Evolutionary conservation across 805 yeast genomes (phyloP).

Genomic region (Ogataea ganodermae): DNA sequence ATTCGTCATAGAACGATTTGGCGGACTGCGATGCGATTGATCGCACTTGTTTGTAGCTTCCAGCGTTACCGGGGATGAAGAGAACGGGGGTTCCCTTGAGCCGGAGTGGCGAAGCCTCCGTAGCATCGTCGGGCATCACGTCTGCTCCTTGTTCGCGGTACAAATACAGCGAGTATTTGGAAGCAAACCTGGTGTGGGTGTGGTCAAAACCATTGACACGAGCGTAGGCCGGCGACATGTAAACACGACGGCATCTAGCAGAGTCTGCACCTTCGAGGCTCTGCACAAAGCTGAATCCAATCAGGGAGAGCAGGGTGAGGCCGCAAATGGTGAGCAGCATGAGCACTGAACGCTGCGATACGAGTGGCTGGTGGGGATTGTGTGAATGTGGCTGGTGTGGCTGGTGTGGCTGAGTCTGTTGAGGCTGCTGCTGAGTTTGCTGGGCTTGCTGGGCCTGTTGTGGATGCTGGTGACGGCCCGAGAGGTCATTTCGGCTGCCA

Average conservation of each 20-base stretch:
- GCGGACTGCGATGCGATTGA: constrained; percentile 88
- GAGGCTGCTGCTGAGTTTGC: neutral
- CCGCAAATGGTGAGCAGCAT: constrained; percentile 26
- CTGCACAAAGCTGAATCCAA: constrained; percentile 32
- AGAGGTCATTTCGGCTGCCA: constrained; percentile 1
- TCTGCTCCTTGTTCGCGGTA: constrained; percentile 84
- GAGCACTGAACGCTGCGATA: constrained; percentile 21
- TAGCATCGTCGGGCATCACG: constrained; percentile 44
- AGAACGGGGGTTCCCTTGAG: constrained; percentile 81
- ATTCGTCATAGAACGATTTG: constrained; percentile 46
- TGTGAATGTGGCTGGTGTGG: neutral
- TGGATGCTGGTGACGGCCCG: neutral
- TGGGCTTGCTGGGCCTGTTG: neutral
- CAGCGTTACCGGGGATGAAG: constrained; percentile 98
- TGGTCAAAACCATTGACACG: constrained; percentile 70
- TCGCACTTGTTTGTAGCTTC: constrained; percentile 85
- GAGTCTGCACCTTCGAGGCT: constrained; percentile 47
- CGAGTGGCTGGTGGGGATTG: constrained; percentile 2
- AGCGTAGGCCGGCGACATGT: constrained; percentile 85
- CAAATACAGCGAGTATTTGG: constrained; percentile 80
- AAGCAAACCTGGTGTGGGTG: constrained; percentile 67
- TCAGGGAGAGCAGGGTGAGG: constrained; percentile 26
- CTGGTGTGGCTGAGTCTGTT: neutral
- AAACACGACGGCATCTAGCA: constrained; percentile 62
- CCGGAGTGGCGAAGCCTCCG: constrained; percentile 27